These are phyloP conservation scores for Ustilago sp. DNA, from an alignment of 1,284 basidiomycete species.

Conservation along the genomic window DNA sequence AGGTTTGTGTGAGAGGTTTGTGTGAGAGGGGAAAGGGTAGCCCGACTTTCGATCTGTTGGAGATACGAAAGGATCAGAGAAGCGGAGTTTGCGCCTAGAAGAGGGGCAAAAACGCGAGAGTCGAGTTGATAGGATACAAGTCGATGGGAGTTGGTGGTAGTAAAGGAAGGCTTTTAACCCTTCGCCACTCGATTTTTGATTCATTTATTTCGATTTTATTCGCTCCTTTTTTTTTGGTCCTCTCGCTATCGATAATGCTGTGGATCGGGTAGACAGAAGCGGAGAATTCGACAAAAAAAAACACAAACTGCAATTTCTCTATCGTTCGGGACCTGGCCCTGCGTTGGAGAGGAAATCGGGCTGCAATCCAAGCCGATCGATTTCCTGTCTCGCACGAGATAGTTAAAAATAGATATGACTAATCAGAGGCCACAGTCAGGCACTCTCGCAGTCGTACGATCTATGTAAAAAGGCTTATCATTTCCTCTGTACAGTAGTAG, in stretches of 20 bases:
- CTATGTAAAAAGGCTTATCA: too few relatives aligned
- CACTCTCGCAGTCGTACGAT: too few relatives aligned
- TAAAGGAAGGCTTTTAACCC: neutral
- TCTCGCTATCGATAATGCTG: conserved; percentile 1
- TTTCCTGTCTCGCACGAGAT: neutral
- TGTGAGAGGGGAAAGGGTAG: conserved; percentile 13
- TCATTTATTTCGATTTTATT: too few relatives aligned
- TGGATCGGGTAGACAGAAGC: neutral
- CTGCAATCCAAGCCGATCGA: neutral
- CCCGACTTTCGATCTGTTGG: conserved; percentile 56
- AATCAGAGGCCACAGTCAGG: too few relatives aligned
- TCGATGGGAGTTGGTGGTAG: conserved; percentile 28
- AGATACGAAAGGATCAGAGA: conserved; percentile 51
- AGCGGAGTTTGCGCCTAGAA: conserved; percentile 37
- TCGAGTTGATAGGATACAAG: too few relatives aligned
- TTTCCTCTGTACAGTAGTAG: too few relatives aligned
- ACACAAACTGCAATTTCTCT: neutral
- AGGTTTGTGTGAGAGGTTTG: conserved; percentile 17
- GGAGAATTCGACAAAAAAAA: too few relatives aligned
- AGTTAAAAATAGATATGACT: too few relatives aligned
- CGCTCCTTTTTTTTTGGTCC: neutral
- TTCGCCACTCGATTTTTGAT: too few relatives aligned
- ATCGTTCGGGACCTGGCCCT: neutral
- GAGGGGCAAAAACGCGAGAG: conserved; percentile 26
- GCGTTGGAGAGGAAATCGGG: neutral